Base-by-base conservation (phyloP, 192 early-diverging fungal genomes). In the Rhizophagus prolifer region DNA sequence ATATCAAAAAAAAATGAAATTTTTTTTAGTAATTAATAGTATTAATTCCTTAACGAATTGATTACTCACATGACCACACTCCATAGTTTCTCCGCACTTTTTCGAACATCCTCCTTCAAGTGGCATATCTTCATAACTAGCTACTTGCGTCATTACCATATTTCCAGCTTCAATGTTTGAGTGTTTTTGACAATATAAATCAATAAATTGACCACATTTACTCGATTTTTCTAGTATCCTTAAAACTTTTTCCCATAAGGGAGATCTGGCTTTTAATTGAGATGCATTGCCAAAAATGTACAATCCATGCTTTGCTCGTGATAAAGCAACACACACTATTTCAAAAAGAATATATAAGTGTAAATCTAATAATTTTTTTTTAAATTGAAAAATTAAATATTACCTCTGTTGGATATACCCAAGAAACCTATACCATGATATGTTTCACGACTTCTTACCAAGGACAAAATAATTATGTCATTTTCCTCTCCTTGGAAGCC, bases 401-500 rank as follows among this genome's bases (percentile, higher is more conserved):
- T 65, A 64, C 75, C 63, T 70, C 88, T 84, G 63, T 89, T 89
- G 38, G 78, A 79, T 0, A 85, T 91, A 71, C 88, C 93, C 30
- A 96, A 81, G 80, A 96, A 96, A 9, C 94, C 95, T 72, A 98
- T 98, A 50, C 79, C 41, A 12, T 10, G 36, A 38, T 80, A 1
- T 94, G 93, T 66, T 54, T 95, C 93, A 81, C 95, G 96, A 75
- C 95, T 97, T 54, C 97, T 91, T 59, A 99, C 97, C 75, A 96
- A 91, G 28, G 93, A 93, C 54, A 99, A 81, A 41, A 99, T 96
- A 68, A 99, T 97, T 70, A 98, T 96, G 77, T 98, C 96, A 82
- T 97, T 98, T 81, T 99, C 97, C 69, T 97, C 95, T 44, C 97
- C 97, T 81, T 99, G 97, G 84, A 95, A 99, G 2, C 95, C 96